These are phyloP conservation scores for Tinospora cordifolia DNA, from an alignment of 164 flowering plant species.

Conservation along the genomic window DNA sequence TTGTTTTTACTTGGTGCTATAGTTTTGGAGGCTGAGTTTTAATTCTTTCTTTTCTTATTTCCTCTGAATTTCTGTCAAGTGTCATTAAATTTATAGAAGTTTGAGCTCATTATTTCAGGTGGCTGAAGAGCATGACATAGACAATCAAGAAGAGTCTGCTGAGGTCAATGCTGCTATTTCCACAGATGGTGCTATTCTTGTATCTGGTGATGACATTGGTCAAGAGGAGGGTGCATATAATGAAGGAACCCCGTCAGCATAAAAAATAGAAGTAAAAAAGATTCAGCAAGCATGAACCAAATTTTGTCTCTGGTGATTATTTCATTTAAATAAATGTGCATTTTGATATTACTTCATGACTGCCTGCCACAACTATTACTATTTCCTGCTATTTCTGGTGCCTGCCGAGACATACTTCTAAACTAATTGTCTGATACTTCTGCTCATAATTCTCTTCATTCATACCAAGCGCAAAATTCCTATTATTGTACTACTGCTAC, in stretches of 20 bases:
- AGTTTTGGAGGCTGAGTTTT: not conserved
- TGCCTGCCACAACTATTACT: constrained; percentile 11
- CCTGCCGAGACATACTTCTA: no score
- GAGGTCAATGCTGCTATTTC: constrained; percentile 83
- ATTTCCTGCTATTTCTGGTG: not conserved
- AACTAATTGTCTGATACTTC: no score
- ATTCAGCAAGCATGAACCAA: constrained; percentile 76
- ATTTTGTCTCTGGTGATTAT: constrained; percentile 85
- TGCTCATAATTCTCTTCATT: no score
- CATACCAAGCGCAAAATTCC: no score
- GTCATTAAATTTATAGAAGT: no score
- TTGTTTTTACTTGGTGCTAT: no score
- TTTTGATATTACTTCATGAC: constrained; percentile 11
- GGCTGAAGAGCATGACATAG: constrained; percentile 51
- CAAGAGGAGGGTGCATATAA: constrained; percentile 92
- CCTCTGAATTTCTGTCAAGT: constrained; percentile 6
- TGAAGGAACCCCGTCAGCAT: constrained; percentile 89
- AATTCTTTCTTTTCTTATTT: not conserved
- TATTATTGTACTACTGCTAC: no score
- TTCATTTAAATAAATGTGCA: constrained; percentile 7
- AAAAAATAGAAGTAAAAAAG: constrained; percentile 73
- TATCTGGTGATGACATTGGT: constrained; percentile 68
- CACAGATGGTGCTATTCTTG: constrained; percentile 74
- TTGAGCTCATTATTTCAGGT: constrained; percentile 14
- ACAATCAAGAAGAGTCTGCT: constrained; percentile 52